A percentile compares a stretch with the other conserved stretches of the same genome.
Conservation (phyloP, 2,329 filamentous ascomycete genomes). For the Diaporthe citri region DNA sequence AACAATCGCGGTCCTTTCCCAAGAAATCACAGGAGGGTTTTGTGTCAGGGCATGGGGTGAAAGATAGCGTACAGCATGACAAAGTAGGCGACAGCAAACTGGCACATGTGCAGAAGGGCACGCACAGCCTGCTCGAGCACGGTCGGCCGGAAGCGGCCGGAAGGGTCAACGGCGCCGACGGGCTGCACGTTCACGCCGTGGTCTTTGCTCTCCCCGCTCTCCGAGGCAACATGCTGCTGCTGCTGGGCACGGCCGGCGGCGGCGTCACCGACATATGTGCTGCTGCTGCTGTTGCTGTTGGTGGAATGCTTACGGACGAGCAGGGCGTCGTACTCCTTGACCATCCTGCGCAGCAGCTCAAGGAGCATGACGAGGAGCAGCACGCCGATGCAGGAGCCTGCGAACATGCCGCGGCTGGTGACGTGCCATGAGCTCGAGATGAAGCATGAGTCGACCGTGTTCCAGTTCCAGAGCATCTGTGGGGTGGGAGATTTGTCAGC, state of each 20-base stretch:
- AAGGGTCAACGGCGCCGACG: background rate
- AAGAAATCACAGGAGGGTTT: too few relatives aligned
- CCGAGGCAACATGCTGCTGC: background rate
- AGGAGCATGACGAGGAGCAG: conserved; percentile 69
- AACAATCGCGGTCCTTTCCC: too few relatives aligned
- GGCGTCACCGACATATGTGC: background rate
- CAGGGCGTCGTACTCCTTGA: conserved; percentile 68
- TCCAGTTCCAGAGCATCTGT: conserved; percentile 69
- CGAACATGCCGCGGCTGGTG: conserved; percentile 68
- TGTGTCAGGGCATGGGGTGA: too few relatives aligned
- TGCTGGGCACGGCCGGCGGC: background rate
- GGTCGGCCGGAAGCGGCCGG: conserved; percentile 53
- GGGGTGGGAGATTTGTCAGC: too few relatives aligned
- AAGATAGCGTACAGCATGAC: conserved; percentile 60
- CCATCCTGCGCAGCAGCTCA: conserved; percentile 67
- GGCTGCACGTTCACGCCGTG: background rate
- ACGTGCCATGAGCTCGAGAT: conserved; percentile 69
- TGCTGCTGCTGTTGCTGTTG: background rate
- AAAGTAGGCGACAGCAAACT: conserved; percentile 71
- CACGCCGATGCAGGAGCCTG: conserved; percentile 70
- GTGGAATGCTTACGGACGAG: conserved; percentile 53
- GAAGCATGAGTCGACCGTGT: conserved; percentile 67
- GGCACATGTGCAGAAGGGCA: conserved; percentile 64
- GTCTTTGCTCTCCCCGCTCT: conserved; percentile 11
- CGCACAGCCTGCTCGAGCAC: conserved; percentile 64